phyloP scores from a whole-genome alignment of 345 rosid genomes.

The Aquilaria malaccensis region DNA sequence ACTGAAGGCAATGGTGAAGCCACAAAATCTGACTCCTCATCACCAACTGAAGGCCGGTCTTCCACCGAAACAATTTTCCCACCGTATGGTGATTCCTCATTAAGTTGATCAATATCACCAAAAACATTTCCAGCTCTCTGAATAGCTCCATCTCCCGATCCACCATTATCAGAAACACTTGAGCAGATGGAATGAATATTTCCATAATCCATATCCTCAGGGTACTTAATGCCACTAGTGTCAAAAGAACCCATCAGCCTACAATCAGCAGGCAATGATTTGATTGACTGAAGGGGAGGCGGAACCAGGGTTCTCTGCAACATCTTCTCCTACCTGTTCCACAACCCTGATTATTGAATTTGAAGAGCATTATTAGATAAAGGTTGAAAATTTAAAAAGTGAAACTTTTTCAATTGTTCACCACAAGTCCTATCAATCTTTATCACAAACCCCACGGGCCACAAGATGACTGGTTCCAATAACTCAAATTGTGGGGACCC shows the following conservation, averaged over 20 bases:
- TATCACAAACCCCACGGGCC: constrained; percentile 34
- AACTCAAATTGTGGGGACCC: constrained; percentile 64
- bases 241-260: constrained; percentile 43
- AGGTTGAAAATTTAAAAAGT: constrained; percentile 25
- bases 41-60: constrained; percentile 37
- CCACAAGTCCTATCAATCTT: constrained; percentile 33
- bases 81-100: constrained; percentile 78
- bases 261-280: constrained; percentile 65
- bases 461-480: constrained; percentile 35
- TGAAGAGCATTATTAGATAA: constrained; percentile 21
- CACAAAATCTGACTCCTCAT: constrained; percentile 42
- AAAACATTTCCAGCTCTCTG: constrained; percentile 24
- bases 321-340: constrained; percentile 34
- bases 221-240: constrained; percentile 33
- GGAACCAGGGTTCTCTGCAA: constrained; percentile 34
- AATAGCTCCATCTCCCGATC: constrained; percentile 25
- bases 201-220: constrained; percentile 16
- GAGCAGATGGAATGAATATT: constrained; percentile 16
- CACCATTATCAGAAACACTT: constrained; percentile 37
- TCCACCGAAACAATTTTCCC: constrained; percentile 30
- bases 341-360: constrained; percentile 28
- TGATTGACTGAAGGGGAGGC: constrained; percentile 53
- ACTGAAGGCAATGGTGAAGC: constrained; percentile 40
- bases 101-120: constrained; percentile 27
- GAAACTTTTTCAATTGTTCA: constrained; percentile 29